These are phyloP conservation scores for Starmerella riodocensis DNA, from an alignment of 805 yeast species.

Conservation along the genomic window DNA sequence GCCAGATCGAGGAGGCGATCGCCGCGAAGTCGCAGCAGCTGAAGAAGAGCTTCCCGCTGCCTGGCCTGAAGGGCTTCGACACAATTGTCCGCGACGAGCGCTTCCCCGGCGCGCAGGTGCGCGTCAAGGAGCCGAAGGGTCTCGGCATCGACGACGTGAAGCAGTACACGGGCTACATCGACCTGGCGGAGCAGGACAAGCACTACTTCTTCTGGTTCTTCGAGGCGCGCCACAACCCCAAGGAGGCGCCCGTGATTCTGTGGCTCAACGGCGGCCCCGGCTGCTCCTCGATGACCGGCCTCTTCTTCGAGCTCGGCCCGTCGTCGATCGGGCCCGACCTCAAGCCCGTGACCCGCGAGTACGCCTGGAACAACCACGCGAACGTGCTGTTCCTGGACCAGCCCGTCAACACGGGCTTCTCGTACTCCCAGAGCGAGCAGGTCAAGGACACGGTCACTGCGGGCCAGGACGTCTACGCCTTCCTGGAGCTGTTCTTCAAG, in stretches of 20 bases:
- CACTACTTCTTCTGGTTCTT: slow-evolving; percentile 79
- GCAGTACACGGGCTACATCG: slow-evolving; percentile 78
- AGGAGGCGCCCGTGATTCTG: slow-evolving; percentile 66
- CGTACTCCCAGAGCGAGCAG: slow-evolving; percentile 41
- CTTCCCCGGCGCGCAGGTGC: slow-evolving; percentile 31
- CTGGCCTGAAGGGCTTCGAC: slow-evolving; percentile 9
- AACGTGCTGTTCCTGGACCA: slow-evolving; percentile 78
- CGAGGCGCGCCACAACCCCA: slow-evolving; percentile 81
- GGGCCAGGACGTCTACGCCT: slow-evolving; percentile 68
- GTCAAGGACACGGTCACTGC: slow-evolving; percentile 70
- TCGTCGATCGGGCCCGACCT: slow-evolving; percentile 48
- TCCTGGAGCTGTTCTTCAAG: slow-evolving; percentile 64
- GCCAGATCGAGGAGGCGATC: slow-evolving; percentile 17
- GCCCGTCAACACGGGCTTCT: slow-evolving; percentile 77
- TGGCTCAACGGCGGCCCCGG: slow-evolving; percentile 97
- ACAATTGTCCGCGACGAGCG: slow-evolving; percentile 12
- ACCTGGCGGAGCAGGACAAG: slow-evolving; percentile 65
- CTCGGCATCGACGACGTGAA: slow-evolving; percentile 72
- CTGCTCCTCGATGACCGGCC: slow-evolving; percentile 76
- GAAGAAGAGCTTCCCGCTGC: slow-evolving; percentile 3
- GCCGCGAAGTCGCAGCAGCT: slow-evolving; percentile 7
- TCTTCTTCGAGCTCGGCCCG: slow-evolving; percentile 79
- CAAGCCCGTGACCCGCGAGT: slow-evolving; percentile 55
- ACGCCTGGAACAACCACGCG: slow-evolving; percentile 77
- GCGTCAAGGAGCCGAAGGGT: slow-evolving; percentile 50